Evolutionary conservation across 352 stramenopile genomes (phyloP).

Genomic region (Globisporangium carolinianum): DNA sequence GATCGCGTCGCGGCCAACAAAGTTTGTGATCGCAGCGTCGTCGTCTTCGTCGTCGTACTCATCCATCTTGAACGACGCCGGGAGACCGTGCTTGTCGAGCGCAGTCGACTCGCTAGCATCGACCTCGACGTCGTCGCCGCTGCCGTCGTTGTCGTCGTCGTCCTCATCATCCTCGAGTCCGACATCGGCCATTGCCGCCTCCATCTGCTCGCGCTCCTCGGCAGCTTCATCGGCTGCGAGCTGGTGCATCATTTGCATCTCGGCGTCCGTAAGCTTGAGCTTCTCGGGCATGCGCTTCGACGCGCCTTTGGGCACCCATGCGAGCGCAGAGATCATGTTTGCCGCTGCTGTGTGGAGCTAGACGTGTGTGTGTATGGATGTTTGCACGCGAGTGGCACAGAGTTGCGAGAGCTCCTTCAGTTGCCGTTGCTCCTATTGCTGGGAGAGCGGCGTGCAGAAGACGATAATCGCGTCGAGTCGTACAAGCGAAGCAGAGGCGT

Average conservation of each 20-base stretch:
- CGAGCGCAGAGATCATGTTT: conserved; percentile 49
- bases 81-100: conserved; percentile 41
- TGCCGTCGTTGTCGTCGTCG: conserved; percentile 20
- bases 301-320: conserved; percentile 49
- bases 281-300: conserved; percentile 72
- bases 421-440: too few relatives aligned
- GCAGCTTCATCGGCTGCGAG: conserved; percentile 63
- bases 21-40: conserved; percentile 76
- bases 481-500: too few relatives aligned
- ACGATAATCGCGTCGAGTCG: too few relatives aligned
- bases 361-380: background rate
- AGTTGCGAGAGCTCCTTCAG: too few relatives aligned
- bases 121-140: conserved; percentile 6
- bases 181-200: conserved; percentile 41
- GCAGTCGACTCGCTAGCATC: conserved; percentile 15
- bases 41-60: conserved; percentile 86
- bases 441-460: too few relatives aligned
- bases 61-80: conserved; percentile 79
- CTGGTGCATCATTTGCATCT: conserved; percentile 78
- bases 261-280: conserved; percentile 77
- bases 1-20: conserved; percentile 37
- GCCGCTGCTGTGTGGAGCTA: background rate
- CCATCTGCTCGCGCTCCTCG: conserved; percentile 52
- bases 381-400: background rate
- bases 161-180: conserved; percentile 31